Evolutionary conservation across 2,329 filamentous ascomycete species (phyloP), one percentile per base, ranked within the genome.

Genomic region (Diaporthe australafricana): DNA sequence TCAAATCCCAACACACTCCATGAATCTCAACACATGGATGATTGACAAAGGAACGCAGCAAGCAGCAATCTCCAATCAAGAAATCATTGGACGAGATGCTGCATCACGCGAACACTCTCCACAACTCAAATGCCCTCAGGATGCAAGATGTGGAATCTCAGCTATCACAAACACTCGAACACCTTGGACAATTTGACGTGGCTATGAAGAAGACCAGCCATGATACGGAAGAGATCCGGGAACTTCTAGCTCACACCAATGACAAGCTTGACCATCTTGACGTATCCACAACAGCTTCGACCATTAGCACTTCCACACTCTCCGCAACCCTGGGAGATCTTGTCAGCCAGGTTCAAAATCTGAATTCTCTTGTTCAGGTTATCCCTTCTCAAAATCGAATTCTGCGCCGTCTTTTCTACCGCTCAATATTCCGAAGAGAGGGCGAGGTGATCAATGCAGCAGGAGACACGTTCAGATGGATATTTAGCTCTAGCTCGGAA

Each of bases 381-480:
- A 32, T 67, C 35, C 63, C 63, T 4, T 30, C 35, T 0, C 48
- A 67, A 17, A 67, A 67, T 30, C 35, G n/a, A 11, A 32, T 55
- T 16, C 48, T 55, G 12, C 48, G 63, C 14, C 63, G 48, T n/a
- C 63, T 67, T 12, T 67, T 45, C 35, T 67, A 53, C 16, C 35
- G 50, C 11, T 67, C 63, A 6, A 67, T 67, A n/a, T 67, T 67
- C 22, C 63, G 63, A 20, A 42, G 63, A n/a, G 63, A 67, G 25
- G 63, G 55, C 17, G 63, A 55, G 9, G 48, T 78, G 20, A 62
- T 69, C 17, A 42, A 71, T 48, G 71, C 77, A 3, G 73, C 74
- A 30, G 69, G 27, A 17, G 71, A 72, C 5, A 78, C 76, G 3
- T 77, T 77, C 52, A 20, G 53, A 11, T 78, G 77, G 77, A 74